Evolutionary conservation across 2,329 filamentous ascomycete genomes (phyloP).

Genomic region (Aurifilum marmelostoma): DNA sequence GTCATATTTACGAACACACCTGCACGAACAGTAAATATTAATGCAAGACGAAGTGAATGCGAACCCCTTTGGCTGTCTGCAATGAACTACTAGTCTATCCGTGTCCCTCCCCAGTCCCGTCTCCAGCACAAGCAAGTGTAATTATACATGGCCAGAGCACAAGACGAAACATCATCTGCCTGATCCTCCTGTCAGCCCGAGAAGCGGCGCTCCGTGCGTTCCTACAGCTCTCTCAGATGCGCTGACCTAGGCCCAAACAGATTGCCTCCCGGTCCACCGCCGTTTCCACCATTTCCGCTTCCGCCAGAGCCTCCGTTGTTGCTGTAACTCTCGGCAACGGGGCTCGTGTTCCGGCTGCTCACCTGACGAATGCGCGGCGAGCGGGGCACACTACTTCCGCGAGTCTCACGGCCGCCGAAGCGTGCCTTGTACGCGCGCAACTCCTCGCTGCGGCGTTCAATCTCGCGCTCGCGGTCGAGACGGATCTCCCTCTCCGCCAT

Average conservation of each 20-base stretch:
- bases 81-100: not conserved
- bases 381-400: conserved; percentile 59
- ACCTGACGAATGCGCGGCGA: conserved; percentile 52
- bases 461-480: conserved; percentile 56
- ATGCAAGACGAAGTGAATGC: not conserved
- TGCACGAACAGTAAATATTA: not conserved
- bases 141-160: too few species aligned
- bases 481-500: conserved; percentile 47
- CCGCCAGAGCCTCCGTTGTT: conserved; percentile 5
- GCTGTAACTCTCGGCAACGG: conserved; percentile 17
- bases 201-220: not conserved
- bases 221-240: conserved; percentile 24
- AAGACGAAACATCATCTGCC: not conserved
- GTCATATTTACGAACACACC: not conserved
- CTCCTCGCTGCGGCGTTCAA: conserved; percentile 54
- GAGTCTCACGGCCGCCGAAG: conserved; percentile 55
- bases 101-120: not conserved
- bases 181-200: not conserved
- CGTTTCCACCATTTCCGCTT: conserved; percentile 7
- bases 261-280: conserved; percentile 9
- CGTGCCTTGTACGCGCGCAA: conserved; percentile 48
- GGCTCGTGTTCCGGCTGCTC: conserved; percentile 32
- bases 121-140: not conserved
- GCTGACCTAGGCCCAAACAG: conserved; percentile 25
- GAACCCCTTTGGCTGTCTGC: not conserved